Conservation (phyloP, 2,329 filamentous ascomycete genomes). For the Colletotrichum sp. region DNA sequence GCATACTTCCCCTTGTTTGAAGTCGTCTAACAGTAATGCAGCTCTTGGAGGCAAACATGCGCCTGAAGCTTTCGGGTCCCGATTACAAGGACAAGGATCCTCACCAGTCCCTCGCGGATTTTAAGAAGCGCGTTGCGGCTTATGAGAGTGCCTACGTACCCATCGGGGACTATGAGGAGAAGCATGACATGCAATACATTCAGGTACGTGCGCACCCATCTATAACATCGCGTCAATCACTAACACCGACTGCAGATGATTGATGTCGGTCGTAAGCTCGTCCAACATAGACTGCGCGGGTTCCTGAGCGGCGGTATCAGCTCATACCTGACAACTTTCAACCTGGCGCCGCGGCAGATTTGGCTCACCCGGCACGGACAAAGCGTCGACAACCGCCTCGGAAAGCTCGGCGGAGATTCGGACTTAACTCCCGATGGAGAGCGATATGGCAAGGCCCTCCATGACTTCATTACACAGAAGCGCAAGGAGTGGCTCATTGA, state of each 20-base stretch:
- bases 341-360: conserved; percentile 91
- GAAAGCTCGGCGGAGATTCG: conserved; percentile 91
- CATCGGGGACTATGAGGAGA: conserved; percentile 88
- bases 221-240: background rate
- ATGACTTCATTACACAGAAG: conserved; percentile 83
- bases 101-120: conserved; percentile 81
- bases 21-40: conserved; percentile 30
- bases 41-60: conserved; percentile 94
- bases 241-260: conserved; percentile 73
- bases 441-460: conserved; percentile 78
- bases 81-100: conserved; percentile 97
- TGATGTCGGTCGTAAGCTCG: conserved; percentile 92
- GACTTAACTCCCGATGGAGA: conserved; percentile 81
- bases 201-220: conserved; percentile 55
- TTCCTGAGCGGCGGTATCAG: conserved; percentile 93
- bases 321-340: conserved; percentile 96
- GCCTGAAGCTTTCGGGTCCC: conserved; percentile 91
- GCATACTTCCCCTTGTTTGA: background rate
- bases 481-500: conserved; percentile 82
- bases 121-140: conserved; percentile 88
- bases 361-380: conserved; percentile 98
- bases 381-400: conserved; percentile 83
- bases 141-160: conserved; percentile 96
- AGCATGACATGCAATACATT: conserved; percentile 90
- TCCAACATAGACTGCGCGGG: conserved; percentile 87